phyloP scores from a whole-genome alignment of 495 filamentous ascomycete species.

The Penicillium manginii region DNA sequence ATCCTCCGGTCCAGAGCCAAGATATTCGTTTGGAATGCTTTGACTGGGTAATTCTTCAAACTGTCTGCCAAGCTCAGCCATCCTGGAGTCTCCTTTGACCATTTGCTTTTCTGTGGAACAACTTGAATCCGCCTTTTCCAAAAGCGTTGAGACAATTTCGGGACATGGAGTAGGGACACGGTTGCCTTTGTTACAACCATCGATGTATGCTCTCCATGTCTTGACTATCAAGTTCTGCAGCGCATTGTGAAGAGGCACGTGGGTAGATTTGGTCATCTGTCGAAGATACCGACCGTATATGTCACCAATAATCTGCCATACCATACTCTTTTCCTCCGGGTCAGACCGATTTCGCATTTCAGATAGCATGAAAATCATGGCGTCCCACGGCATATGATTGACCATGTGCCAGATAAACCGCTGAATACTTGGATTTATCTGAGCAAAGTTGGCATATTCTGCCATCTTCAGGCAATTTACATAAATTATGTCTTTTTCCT shows the following conservation, averaged over 20 bases:
- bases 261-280: constrained; percentile 21
- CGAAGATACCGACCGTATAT: constrained; percentile 32
- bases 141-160: constrained; percentile 18
- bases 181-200: constrained; percentile 28
- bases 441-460: constrained; percentile 36
- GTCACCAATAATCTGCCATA: constrained; percentile 38
- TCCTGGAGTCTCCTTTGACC: background rate
- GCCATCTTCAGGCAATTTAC: constrained; percentile 40
- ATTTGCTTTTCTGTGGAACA: constrained; percentile 1
- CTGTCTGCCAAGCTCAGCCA: background rate
- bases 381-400: constrained; percentile 46
- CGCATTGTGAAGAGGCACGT: constrained; percentile 37
- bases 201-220: constrained; percentile 38
- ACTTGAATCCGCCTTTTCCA: constrained; percentile 7
- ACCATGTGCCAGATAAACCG: constrained; percentile 41
- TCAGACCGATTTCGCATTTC: constrained; percentile 38
- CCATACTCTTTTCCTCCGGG: constrained; percentile 33
- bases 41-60: constrained; percentile 14
- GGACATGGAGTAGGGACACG: constrained; percentile 31
- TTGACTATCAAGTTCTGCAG: constrained; percentile 41
- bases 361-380: constrained; percentile 46
- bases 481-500: constrained; percentile 45
- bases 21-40: constrained; percentile 2
- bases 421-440: constrained; percentile 27
- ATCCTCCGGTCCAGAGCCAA: constrained; percentile 8